Conservation (phyloP, 805 yeast species). For the Tetrapisispora arboricola region DNA sequence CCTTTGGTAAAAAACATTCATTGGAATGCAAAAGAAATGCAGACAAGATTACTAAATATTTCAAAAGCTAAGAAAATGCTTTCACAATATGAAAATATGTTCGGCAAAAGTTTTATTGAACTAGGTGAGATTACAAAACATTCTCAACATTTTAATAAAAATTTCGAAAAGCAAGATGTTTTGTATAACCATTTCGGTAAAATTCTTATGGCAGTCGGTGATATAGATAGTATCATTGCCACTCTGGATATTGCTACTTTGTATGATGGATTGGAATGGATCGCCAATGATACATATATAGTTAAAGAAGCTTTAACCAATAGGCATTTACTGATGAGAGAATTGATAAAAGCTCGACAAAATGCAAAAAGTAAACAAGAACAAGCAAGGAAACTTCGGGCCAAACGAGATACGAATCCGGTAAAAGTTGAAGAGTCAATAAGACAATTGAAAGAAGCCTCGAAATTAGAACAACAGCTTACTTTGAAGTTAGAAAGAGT, state of each 20-base stretch:
- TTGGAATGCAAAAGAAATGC: conserved; percentile 40
- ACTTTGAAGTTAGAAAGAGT: conserved; percentile 72
- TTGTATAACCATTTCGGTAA: conserved; percentile 75
- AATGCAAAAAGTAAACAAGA: conserved; percentile 60
- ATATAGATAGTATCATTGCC: conserved; percentile 60
- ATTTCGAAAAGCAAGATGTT: not conserved
- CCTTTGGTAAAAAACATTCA: conserved; percentile 77
- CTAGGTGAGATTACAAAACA: conserved; percentile 20
- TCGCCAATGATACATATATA: conserved; percentile 68
- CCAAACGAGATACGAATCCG: conserved; percentile 69
- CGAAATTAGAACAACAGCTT: conserved; percentile 63
- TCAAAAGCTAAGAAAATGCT: conserved; percentile 36
- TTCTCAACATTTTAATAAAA: not conserved
- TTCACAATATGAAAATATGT: conserved; percentile 47
- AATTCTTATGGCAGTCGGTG: conserved; percentile 61
- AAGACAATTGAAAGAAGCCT: conserved; percentile 65
- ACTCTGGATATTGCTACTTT: conserved; percentile 63
- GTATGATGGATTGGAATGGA: conserved; percentile 60
- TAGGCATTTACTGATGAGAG: conserved; percentile 87
- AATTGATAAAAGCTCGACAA: conserved; percentile 67
- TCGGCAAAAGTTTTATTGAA: conserved; percentile 31
- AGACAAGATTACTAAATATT: conserved; percentile 47
- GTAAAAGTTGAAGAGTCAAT: conserved; percentile 86
- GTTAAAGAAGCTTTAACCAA: conserved; percentile 90
- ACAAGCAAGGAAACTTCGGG: conserved; percentile 60